Evolutionary conservation across 108 stramenopile species (phyloP), one percentile per base, ranked within the genome.

Genomic region (Pseudonitzschia delicatissima): DNA sequence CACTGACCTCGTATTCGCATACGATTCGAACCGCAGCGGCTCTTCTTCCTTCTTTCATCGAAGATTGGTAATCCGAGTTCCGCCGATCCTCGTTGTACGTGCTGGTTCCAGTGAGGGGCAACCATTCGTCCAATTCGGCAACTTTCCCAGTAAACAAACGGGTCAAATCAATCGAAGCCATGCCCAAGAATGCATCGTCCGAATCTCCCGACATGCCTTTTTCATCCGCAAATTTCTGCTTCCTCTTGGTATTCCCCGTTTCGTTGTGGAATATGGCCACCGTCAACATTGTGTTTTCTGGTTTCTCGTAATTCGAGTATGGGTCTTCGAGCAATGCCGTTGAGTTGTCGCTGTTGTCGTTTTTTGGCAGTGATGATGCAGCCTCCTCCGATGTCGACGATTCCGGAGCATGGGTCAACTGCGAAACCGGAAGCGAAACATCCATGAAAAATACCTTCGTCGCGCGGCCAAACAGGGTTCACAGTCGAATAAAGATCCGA

Each of bases 391-490:
- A 23, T 8, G 26, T 25, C 2, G 48, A 49, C 21, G n/a, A 21
- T 69, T 29, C 62, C 32, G 28, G 6, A 3, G 64, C 18, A 26
- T 67, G 65, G 7, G 55, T 45, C 37, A 71, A 23, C 58, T 76
- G 25, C 29, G 63, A 63, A 0, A 50, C 17, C 4, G 84, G 78
- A 23, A 89, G 77, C 15, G 77, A 61, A 6, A 94, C 93, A 73
- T 94, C 93, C 74, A 94, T 85, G 71, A 80, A 91, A 68, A 82
- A 74, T 35, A 83, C 72, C 71, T n/a, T 94, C 93, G 20, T 78
- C 67, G 42, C 89, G 48, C 32, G 90, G 83, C 88, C 88, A 94
- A 18, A 80, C 57, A 18, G 87, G 87, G 64, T 88, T 77, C 17
- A 72, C 25, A 20, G 82, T 85, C 55, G 82, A 77, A 42, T 60